phyloP scores from a whole-genome alignment of 306 rosid species.

The Lathyrus tuberosus region DNA sequence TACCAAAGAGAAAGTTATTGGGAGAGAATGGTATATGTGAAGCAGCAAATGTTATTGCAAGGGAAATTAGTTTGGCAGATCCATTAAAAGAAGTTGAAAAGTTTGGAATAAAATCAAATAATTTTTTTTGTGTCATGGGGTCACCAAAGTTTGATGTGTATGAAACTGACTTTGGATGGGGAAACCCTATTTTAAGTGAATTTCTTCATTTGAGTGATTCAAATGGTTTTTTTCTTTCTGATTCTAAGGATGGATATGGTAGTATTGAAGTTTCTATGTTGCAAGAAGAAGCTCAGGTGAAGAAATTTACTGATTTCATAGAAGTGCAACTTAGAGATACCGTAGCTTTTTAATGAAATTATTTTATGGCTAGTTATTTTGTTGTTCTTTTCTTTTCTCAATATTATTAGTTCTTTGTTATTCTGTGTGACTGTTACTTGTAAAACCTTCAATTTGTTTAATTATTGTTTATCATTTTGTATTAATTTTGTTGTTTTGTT shows the following conservation, averaged over 20 bases:
- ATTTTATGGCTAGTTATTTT: not conserved
- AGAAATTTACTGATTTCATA: conserved; percentile 18
- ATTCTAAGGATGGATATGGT: conserved; percentile 27
- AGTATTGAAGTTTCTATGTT: conserved; percentile 33
- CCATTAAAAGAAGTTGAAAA: not conserved
- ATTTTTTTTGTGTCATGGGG: not conserved
- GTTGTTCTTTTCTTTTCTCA: too few species aligned
- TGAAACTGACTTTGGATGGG: conserved; percentile 39
- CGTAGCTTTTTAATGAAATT: not conserved
- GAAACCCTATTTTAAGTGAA: conserved; percentile 29
- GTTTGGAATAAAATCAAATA: not conserved
- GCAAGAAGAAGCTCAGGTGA: not conserved
- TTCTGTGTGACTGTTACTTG: too few species aligned
- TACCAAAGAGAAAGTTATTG: not conserved
- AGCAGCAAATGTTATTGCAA: not conserved
- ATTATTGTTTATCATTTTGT: too few species aligned
- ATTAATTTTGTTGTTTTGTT: too few species aligned
- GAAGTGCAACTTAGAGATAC: conserved; percentile 12
- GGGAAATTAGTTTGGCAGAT: not conserved
- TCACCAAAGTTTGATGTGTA: conserved; percentile 24
- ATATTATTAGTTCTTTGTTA: too few species aligned
- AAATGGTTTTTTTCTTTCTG: conserved; percentile 5
- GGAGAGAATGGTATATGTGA: conserved; percentile 22
- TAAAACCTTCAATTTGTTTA: too few species aligned
- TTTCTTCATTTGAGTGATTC: not conserved